A percentile compares a stretch with the other conserved stretches of the same genome.
phyloP scores from a whole-genome alignment of 2,329 filamentous ascomycete genomes.

The Ceratocystiopsis sp. region DNA sequence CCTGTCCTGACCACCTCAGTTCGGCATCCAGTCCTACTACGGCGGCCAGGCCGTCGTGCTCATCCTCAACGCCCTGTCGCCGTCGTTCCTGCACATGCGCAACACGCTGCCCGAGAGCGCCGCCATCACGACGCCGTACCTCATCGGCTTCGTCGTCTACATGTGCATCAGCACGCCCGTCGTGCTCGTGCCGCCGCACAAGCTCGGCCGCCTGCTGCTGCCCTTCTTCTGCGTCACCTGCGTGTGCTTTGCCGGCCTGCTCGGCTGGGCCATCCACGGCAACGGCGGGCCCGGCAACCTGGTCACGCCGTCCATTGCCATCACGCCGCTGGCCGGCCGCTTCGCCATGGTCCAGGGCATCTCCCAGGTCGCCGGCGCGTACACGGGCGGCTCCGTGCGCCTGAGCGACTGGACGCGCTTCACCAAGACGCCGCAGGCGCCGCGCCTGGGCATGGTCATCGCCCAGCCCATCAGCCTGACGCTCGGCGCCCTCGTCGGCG shows the following conservation, averaged over 20 bases:
- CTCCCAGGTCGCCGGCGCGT: background rate
- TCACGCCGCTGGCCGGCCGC: background rate
- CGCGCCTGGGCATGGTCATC: slow-evolving; percentile 1
- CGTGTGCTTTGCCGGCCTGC: slow-evolving; percentile 1
- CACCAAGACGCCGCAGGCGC: background rate
- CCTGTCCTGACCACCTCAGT: background rate
- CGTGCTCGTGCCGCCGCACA: background rate
- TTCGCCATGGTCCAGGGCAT: slow-evolving; percentile 1
- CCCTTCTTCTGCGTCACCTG: background rate
- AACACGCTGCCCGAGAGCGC: slow-evolving; percentile 1
- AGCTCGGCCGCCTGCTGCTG: slow-evolving; percentile 1
- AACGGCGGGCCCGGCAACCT: slow-evolving; percentile 1
- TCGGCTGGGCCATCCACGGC: slow-evolving; percentile 1
- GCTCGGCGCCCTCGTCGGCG: background rate
- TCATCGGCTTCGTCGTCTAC: slow-evolving; percentile 1
- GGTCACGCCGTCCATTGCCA: background rate
- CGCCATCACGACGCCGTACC: background rate
- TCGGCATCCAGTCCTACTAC: slow-evolving; percentile 2
- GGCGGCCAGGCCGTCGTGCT: background rate
- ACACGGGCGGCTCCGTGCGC: background rate
- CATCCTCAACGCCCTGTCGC: background rate
- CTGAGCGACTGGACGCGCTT: background rate
- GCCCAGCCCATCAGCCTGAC: background rate
- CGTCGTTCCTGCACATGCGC: background rate
- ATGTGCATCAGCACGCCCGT: background rate